phyloP scores from a whole-genome alignment of 2,329 filamentous ascomycete species.

The Calonectria crousiana region DNA sequence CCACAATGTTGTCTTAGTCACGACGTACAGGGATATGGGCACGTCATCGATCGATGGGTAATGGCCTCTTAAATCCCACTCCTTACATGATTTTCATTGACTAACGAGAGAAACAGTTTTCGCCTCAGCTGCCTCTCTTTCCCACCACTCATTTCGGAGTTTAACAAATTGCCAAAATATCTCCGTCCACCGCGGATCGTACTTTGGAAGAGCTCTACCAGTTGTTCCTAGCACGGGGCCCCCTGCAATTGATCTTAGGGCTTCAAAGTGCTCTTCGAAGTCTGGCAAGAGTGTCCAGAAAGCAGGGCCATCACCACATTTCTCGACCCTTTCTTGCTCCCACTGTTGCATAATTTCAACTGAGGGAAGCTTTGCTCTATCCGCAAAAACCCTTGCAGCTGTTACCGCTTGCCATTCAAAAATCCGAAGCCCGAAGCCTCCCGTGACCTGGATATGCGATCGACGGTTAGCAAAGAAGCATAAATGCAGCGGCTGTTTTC shows the following conservation, averaged over 20 bases:
- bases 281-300: conserved; percentile 38
- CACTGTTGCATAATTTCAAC: background rate
- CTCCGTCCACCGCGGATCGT: conserved; percentile 54
- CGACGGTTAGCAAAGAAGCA: background rate
- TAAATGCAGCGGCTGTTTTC: background rate
- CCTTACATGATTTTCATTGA: background rate
- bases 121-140: background rate
- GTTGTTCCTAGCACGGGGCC: conserved; percentile 52
- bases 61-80: background rate
- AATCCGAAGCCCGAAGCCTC: background rate
- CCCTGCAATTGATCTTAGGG: conserved; percentile 55
- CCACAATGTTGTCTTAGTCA: background rate
- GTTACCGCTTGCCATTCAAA: background rate
- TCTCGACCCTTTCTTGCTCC: background rate
- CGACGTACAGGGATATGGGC: background rate
- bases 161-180: conserved; percentile 16
- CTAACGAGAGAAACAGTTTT: background rate
- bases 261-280: conserved; percentile 55
- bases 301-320: background rate
- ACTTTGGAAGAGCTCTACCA: conserved; percentile 55
- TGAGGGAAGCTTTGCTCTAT: background rate
- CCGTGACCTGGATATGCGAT: background rate
- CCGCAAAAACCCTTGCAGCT: background rate
- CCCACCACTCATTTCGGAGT: background rate
- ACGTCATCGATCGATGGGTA: background rate